Evolutionary conservation across 2,329 filamentous ascomycete species (phyloP).

Genomic region (Byssochlamys sp.): DNA sequence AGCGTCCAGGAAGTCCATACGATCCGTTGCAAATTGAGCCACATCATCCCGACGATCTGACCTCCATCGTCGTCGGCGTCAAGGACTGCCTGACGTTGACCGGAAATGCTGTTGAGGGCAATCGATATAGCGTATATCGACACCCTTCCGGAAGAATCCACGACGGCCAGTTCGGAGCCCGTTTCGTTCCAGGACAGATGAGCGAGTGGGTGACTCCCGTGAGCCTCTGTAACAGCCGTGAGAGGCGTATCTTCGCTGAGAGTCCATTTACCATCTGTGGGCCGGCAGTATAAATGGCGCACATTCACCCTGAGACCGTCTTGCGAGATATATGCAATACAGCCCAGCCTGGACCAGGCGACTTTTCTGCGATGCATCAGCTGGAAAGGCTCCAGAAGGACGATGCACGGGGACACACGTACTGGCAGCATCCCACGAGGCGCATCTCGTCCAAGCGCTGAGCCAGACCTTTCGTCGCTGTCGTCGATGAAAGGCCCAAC

Average conservation of each 20-base stretch:
- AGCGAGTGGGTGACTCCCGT: constrained; percentile 57
- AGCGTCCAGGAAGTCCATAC: constrained; percentile 21
- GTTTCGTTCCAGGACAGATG: constrained; percentile 75
- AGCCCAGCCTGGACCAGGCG: constrained; percentile 79
- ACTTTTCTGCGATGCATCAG: constrained; percentile 50
- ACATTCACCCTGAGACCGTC: constrained; percentile 64
- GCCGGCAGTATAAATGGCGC: constrained; percentile 60
- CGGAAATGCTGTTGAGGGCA: constrained; percentile 61
- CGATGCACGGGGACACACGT: constrained; percentile 30
- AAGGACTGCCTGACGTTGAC: constrained; percentile 52
- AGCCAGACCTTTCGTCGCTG: constrained; percentile 56
- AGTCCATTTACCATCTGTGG: constrained; percentile 62
- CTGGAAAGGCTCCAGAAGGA: background rate
- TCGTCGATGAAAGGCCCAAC: constrained; percentile 48
- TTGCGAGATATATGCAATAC: constrained; percentile 68
- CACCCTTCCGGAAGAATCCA: constrained; percentile 70
- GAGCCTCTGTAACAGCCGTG: constrained; percentile 51
- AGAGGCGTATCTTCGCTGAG: constrained; percentile 63
- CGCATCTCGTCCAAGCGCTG: constrained; percentile 69
- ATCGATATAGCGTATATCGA: constrained; percentile 62
- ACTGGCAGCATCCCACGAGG: constrained; percentile 71
- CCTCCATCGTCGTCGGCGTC: constrained; percentile 66
- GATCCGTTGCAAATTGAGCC: constrained; percentile 58
- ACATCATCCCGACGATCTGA: constrained; percentile 73
- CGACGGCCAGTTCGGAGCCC: constrained; percentile 69